These are phyloP conservation scores for Amanita subjunquillea DNA, from an alignment of 768 basidiomycete genomes.

Conservation along the genomic window DNA sequence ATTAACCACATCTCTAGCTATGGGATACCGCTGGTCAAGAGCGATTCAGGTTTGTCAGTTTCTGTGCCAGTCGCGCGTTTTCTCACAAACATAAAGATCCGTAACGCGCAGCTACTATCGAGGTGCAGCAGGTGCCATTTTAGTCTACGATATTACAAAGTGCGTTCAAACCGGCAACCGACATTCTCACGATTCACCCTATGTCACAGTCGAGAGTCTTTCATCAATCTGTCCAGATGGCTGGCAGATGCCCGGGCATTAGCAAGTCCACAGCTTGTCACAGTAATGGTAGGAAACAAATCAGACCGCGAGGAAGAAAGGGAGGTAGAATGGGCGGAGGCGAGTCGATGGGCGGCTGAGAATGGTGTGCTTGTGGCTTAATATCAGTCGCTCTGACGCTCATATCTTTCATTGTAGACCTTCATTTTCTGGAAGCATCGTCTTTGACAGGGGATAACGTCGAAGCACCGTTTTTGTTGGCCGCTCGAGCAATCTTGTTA, in stretches of 20 bases:
- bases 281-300: constrained; percentile 92
- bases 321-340: constrained; percentile 94
- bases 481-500: constrained; percentile 80
- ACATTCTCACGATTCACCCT: constrained; percentile 4
- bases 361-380: constrained; percentile 48
- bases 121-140: constrained; percentile 83
- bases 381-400: constrained; percentile 1
- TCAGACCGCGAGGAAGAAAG: constrained; percentile 89
- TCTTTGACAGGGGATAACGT: constrained; percentile 90
- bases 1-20: constrained; percentile 36
- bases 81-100: constrained; percentile 36
- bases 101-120: constrained; percentile 95
- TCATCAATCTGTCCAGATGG: constrained; percentile 79
- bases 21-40: constrained; percentile 99
- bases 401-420: constrained; percentile 37
- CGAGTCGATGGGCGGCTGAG: constrained; percentile 90
- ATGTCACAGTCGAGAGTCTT: constrained; percentile 68
- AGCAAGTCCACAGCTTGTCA: constrained; percentile 84
- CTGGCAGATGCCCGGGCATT: constrained; percentile 88
- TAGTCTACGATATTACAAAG: constrained; percentile 94
- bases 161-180: constrained; percentile 18
- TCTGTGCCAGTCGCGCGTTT: constrained; percentile 2
- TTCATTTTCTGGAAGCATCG: constrained; percentile 91
- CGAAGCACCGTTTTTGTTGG: constrained; percentile 83
- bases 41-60: constrained; percentile 59